A percentile compares a stretch with the other conserved stretches of the same genome.
Evolutionary conservation across 2,329 filamentous ascomycete genomes (phyloP).

Genomic region (Curvularia sp.): DNA sequence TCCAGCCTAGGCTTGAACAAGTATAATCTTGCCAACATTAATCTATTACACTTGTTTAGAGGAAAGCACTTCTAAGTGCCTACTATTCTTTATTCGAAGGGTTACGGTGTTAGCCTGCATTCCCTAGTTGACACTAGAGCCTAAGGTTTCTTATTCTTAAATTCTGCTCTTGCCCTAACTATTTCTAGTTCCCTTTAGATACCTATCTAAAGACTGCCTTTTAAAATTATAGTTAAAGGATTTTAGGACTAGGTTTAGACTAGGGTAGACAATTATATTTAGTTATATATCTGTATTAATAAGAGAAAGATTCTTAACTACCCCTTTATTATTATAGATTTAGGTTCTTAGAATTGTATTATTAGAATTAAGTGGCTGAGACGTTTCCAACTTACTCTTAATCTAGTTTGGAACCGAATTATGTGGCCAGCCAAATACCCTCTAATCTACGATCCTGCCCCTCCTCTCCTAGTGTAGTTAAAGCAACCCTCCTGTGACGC

Average conservation of each 20-base stretch:
- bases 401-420: too few species aligned
- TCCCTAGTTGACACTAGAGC: not conserved
- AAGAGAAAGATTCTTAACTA: not conserved
- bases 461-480: too few species aligned
- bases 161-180: not conserved
- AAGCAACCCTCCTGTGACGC: too few species aligned
- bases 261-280: not conserved
- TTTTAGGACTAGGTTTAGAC: not conserved
- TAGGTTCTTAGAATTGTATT: not conserved
- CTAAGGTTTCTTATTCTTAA: not conserved
- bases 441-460: too few species aligned
- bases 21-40: not conserved
- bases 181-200: not conserved
- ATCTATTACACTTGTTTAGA: constrained; percentile 4
- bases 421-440: too few species aligned
- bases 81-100: not conserved
- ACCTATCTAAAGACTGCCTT: not conserved
- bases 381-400: not conserved
- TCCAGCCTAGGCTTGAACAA: constrained; percentile 1
- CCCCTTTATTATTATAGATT: not conserved
- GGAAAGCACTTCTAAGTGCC: not conserved
- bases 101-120: not conserved
- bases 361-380: not conserved
- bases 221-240: not conserved
- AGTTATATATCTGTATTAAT: not conserved